A percentile compares a stretch with the other conserved stretches of the same genome.
phyloP scores from a whole-genome alignment of 768 basidiomycete genomes.

The Lepiota subincarnata region DNA sequence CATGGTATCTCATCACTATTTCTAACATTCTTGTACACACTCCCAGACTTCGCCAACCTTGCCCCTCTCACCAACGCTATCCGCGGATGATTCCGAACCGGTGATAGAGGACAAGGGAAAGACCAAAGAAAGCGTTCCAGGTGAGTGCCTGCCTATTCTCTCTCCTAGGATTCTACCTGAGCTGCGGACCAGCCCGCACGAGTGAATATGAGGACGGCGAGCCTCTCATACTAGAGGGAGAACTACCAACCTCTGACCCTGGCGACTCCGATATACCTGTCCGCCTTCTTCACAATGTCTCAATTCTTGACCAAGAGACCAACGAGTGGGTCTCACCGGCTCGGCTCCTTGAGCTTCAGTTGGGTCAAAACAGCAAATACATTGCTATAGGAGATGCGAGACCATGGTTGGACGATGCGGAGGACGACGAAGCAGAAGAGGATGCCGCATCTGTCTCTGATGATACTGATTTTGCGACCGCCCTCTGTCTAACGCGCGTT shows the following conservation, averaged over 20 bases:
- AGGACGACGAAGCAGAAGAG: slow-evolving; percentile 27
- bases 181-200: neutral
- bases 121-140: neutral
- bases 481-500: neutral
- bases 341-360: slow-evolving; percentile 32
- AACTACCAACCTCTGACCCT: slow-evolving; percentile 35
- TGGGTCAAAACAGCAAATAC: slow-evolving; percentile 20
- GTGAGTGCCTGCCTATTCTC: neutral
- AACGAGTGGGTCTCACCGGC: slow-evolving; percentile 36
- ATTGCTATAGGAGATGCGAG: slow-evolving; percentile 38
- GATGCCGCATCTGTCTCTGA: slow-evolving; percentile 22
- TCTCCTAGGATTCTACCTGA: slow-evolving; percentile 11
- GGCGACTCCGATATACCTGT: slow-evolving; percentile 42
- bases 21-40: neutral
- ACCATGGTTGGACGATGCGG: slow-evolving; percentile 30
- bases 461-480: slow-evolving; percentile 6
- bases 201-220: slow-evolving; percentile 33
- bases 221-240: slow-evolving; percentile 35
- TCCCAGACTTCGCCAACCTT: neutral
- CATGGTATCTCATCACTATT: neutral
- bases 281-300: slow-evolving; percentile 50
- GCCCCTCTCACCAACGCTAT: slow-evolving; percentile 20
- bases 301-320: slow-evolving; percentile 41
- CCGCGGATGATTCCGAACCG: slow-evolving; percentile 13
- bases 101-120: neutral